Percentiles rank a stretch among this genome's conserved stretches.
Conservation (phyloP, 306 rosid species). For the Pterocarpus macrocarpus region DNA sequence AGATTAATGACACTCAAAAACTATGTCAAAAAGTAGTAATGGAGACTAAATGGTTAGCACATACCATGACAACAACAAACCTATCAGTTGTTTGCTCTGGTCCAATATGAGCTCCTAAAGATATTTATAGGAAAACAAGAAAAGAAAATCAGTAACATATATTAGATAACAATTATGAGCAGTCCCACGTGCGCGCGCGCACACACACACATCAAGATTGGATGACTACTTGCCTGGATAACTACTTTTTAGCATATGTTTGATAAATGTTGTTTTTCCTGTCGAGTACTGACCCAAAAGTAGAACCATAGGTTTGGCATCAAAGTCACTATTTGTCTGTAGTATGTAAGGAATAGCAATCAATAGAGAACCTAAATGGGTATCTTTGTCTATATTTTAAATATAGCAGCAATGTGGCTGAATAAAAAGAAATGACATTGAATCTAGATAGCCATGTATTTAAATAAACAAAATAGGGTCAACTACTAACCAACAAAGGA, state of each 20-base stretch:
- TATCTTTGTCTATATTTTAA: slow-evolving; percentile 1
- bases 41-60: slow-evolving; percentile 30
- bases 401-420: background rate
- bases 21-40: background rate
- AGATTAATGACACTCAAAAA: slow-evolving; percentile 20
- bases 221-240: slow-evolving; percentile 82
- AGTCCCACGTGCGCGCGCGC: background rate
- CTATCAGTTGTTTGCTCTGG: slow-evolving; percentile 99
- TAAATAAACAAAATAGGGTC: background rate
- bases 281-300: slow-evolving; percentile 99
- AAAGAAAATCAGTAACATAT: slow-evolving; percentile 22
- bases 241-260: slow-evolving; percentile 78
- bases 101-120: slow-evolving; percentile 96
- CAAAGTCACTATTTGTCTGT: slow-evolving; percentile 95
- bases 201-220: background rate
- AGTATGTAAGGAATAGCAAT: slow-evolving; percentile 36
- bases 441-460: background rate
- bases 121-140: slow-evolving; percentile 21
- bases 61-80: slow-evolving; percentile 98
- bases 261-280: slow-evolving; percentile 96
- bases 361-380: slow-evolving; percentile 11
- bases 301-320: slow-evolving; percentile 97
- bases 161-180: background rate
- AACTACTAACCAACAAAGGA: slow-evolving; percentile 72
- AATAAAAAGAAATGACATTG: background rate